phyloP scores from a whole-genome alignment of 2,329 filamentous ascomycete species.

The Fusarium hostae region DNA sequence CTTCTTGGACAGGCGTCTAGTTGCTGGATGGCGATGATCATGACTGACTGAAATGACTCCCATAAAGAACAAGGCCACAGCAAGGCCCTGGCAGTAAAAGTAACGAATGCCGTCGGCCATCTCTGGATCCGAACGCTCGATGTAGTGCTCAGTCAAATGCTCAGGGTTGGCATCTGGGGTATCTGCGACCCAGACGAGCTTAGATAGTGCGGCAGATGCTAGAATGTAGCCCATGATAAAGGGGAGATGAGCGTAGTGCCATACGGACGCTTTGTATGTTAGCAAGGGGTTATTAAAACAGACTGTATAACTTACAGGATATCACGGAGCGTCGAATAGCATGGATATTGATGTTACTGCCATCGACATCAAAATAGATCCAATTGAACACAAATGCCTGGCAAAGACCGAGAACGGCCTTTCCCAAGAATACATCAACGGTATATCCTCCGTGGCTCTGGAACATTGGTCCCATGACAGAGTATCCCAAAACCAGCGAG shows the following conservation, averaged over 20 bases:
- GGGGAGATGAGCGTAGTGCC: constrained; percentile 67
- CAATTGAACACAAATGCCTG: constrained; percentile 71
- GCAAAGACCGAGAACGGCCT: constrained; percentile 67
- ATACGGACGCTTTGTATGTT: constrained; percentile 57
- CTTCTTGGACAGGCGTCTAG: constrained; percentile 61
- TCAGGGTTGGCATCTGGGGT: constrained; percentile 58
- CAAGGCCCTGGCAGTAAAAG: constrained; percentile 73
- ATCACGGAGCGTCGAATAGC: constrained; percentile 66
- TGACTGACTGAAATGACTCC: constrained; percentile 65
- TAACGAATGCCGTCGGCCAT: constrained; percentile 66
- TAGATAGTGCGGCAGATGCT: constrained; percentile 66
- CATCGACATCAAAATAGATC: constrained; percentile 73
- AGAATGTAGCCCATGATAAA: constrained; percentile 73
- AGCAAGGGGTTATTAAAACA: neutral
- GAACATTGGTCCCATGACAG: constrained; percentile 69
- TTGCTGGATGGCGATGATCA: constrained; percentile 63
- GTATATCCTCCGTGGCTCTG: constrained; percentile 60
- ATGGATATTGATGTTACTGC: constrained; percentile 65
- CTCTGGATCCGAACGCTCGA: constrained; percentile 59
- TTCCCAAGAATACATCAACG: constrained; percentile 69
- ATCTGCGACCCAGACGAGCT: constrained; percentile 69
- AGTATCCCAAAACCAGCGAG: constrained; percentile 72
- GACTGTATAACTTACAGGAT: constrained; percentile 49
- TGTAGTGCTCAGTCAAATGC: constrained; percentile 62
- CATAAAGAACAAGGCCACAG: constrained; percentile 65